Base-by-base conservation (phyloP, 495 filamentous ascomycete species). In the Penicillium nucicola region DNA sequence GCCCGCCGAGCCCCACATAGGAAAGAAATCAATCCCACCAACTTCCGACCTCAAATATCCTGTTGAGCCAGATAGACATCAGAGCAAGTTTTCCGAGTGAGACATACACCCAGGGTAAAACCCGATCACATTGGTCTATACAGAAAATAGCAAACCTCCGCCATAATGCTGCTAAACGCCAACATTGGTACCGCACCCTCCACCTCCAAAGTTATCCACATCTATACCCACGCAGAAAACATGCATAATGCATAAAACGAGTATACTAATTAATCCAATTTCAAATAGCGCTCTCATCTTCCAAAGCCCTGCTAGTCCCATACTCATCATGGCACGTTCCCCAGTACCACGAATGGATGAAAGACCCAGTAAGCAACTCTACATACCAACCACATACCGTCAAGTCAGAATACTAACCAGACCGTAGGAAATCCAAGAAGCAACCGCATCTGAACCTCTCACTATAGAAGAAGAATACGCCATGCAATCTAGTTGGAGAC, bases 311-410 rank as follows among this genome's bases (percentile, higher is more conserved):
- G 15, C 77, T 96, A 25, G 90, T 96, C 34, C 91, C 91, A 5
- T 96, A 96, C 61, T 88, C 86, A 31, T 68, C 71, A 47, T 84
- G 82, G 68, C 91, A 96, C 71, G 91, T 96, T 30, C 77, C 77
- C 8, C 84, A 75, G 2, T 96, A 96, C 56, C 88, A 95, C 55
- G 70, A 80, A 60, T 96, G 91, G 91, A 96, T 96, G 90, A 76
- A 92, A 76, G 86, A 93, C 57, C 78, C 84, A 48, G 89, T 92
- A 71, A 45, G 64, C 50, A 45, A 25, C 25, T 8, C 25, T 9
- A 28, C 5, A 11, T 32, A 14, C 23, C 10, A 46, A 14, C 6
- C 15, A 13, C 11, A 32, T 45, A 30, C 8, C 6, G 25, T 9
- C 25, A 48, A 8, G 22, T 11, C n/a, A n/a, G n/a, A n/a, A 48